These are phyloP conservation scores for Sugiyamaella xylanicola DNA, from an alignment of 1,139 yeast genomes.

Conservation along the genomic window DNA sequence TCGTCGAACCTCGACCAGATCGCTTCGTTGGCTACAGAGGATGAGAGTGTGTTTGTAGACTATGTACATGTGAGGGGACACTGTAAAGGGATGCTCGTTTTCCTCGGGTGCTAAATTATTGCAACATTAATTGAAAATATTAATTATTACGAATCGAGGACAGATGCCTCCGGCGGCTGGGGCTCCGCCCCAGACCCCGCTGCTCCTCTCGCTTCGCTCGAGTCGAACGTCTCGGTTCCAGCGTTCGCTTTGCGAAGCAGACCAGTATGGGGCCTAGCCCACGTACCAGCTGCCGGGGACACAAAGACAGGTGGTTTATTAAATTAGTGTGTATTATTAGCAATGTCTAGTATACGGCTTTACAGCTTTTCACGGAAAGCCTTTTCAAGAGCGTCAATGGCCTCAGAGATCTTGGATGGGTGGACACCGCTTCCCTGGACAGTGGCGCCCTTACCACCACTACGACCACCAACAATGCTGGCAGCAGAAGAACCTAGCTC, in stretches of 20 bases:
- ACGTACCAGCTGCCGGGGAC: too few relatives aligned
- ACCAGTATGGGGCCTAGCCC: too few relatives aligned
- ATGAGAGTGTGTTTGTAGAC: conserved; percentile 25
- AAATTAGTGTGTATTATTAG: background rate
- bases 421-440: conserved; percentile 97
- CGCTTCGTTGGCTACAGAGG: conserved; percentile 23
- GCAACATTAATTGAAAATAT: too few relatives aligned
- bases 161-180: too few relatives aligned
- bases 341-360: background rate
- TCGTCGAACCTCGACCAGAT: conserved; percentile 62
- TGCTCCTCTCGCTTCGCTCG: too few relatives aligned
- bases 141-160: too few relatives aligned
- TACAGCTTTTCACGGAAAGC: conserved; percentile 44
- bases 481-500: conserved; percentile 75
- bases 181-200: too few relatives aligned
- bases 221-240: too few relatives aligned
- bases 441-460: conserved; percentile 97
- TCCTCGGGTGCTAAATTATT: conserved; percentile 24
- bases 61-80: conserved; percentile 28
- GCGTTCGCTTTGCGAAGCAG: too few relatives aligned
- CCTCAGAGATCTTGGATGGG: conserved; percentile 65
- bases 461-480: conserved; percentile 85
- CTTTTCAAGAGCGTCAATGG: conserved; percentile 67
- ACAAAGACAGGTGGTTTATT: too few relatives aligned
- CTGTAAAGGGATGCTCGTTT: conserved; percentile 31